Evolutionary conservation across 2,329 filamentous ascomycete genomes (phyloP), one percentile per base, ranked within the genome.

Genomic region (Ramichloridium luteum): DNA sequence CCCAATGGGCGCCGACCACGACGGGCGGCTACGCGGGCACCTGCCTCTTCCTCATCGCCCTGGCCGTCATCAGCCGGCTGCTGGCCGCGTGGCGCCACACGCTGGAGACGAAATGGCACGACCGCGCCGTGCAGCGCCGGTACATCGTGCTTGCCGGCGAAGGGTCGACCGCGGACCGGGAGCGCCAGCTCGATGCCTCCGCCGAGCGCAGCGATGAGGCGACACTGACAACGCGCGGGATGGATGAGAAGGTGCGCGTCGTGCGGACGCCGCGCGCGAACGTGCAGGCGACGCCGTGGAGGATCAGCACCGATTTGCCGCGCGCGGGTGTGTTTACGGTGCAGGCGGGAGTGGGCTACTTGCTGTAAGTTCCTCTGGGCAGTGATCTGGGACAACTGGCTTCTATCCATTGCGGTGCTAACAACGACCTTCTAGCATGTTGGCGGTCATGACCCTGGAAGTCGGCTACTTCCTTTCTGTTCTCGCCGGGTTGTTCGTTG

Each of bases 401-500:
- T 5, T 25, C 25, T 16, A 13, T 23, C 27, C 31, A 9, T 25
- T 13, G 15, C 4, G 9, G 13, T 15, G 15, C 17, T 23, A 29
- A 42, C 50, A 28, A 47, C 53, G 12, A 13, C 17, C 32, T 30
- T 12, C 22, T 46, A 93, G 85, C 37, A 93, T 93, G 85, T 62
- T 93, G 60, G 82, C 80, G 10, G 80, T 92, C 51, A 93, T 90
- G 83, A 86, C 81, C 1, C 74, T 83, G 63, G 90, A 90, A 47
- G 70, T 88, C 11, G 83, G 82, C 9, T 90, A 90, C 54, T 88
- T 88, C 54, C 58, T 84, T 33, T 85, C 80, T 0, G 69, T 86
- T n/a, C 66, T 92, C 8, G 77, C 65, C 4, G 79, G 79, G 10
- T 71, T 80, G 2, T 94, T 96, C 50, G 52, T 92, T n/a, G 88